Base-by-base conservation (phyloP, 2,329 filamentous ascomycete species). In the Aschersonia sp. region DNA sequence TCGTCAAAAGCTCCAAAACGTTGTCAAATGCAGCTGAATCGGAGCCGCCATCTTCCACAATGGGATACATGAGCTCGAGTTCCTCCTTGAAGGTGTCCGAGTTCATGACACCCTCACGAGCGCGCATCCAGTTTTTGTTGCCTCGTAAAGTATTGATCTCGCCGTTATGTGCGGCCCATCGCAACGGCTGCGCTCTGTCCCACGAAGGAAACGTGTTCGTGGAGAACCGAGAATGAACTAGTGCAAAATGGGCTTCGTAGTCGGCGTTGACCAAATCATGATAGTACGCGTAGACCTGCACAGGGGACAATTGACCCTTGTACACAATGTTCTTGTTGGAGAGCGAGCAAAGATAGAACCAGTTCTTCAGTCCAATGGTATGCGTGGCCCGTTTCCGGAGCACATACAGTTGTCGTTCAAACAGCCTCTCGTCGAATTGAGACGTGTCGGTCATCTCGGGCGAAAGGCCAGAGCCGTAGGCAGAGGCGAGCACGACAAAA, bases 81-180 rank as follows among this genome's bases (percentile, higher is more conserved):
- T 95, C 89, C 31, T 94, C 87, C 53, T 87, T 87, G 62, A 97
- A 97, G 47, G 94, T 74, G 54, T 89, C 82, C 2, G 90, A 97
- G 62, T 87, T 85, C 77, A 97, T 85, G 54, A 95, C 82, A 66
- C 90, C 90, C 70, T 97, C 90, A 61, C 90, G 83, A 52, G 90
- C 90, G 57, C 89, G 84, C 90, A 97, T 97, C 90, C 90, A 97
- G 70, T 97, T 97, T 76, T 97, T 97, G 73, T 97, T 97, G 51
- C 90, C 90, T 62, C 90, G 84, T 52, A 97, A 72, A 2, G 90
- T 97, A 68, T 97, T 97, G 63, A 97, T 97, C 70, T 97, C 90
- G 74, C 90, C 90, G 65, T 97, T 97, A 73, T 97, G 90, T 59
- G 90, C 90, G 54, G 89, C 89, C 90, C 90, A 97, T 68, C 90